These are phyloP conservation scores for Rickenella mellea DNA, from an alignment of 768 basidiomycete species.

Conservation along the genomic window DNA sequence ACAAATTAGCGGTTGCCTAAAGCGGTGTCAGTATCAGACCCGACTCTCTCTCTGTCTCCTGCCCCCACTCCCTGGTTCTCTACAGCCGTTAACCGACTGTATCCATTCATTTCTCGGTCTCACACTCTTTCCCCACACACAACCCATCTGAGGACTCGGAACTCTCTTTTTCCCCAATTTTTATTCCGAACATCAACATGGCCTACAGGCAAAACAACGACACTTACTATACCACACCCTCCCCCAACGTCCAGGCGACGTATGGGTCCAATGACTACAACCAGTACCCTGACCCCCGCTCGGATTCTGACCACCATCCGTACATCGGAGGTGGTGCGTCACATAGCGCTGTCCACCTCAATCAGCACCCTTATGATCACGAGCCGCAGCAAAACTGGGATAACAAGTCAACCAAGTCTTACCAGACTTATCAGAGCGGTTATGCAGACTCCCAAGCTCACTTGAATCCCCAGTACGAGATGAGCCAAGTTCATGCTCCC, in stretches of 20 bases:
- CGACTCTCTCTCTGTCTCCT: too few species aligned
- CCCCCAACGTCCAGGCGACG: conserved; percentile 10
- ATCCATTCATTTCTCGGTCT: too few species aligned
- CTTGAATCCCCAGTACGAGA: conserved; percentile 53
- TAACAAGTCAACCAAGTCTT: conserved; percentile 46
- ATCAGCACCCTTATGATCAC: conserved; percentile 12
- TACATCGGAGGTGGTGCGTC: background rate
- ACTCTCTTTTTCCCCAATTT: background rate
- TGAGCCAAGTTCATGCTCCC: conserved; percentile 41
- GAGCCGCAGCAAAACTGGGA: conserved; percentile 28
- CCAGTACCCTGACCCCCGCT: conserved; percentile 13
- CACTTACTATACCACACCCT: conserved; percentile 30
- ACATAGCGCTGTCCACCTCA: conserved; percentile 8
- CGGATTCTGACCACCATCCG: background rate
- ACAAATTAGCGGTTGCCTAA: too few species aligned
- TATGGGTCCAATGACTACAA: conserved; percentile 37
- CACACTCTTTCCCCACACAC: too few species aligned
- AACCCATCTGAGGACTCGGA: too few species aligned
- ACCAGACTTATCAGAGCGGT: conserved; percentile 30
- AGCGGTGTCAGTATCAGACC: too few species aligned
- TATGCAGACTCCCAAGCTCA: conserved; percentile 65
- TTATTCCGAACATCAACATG: conserved; percentile 24
- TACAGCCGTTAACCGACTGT: too few species aligned
- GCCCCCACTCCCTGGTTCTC: too few species aligned
- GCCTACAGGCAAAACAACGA: conserved; percentile 44